A percentile compares a stretch with the other conserved stretches of the same genome.
These are phyloP conservation scores for Candida nitratophila DNA, from an alignment of 805 yeast species.

Conservation along the genomic window DNA sequence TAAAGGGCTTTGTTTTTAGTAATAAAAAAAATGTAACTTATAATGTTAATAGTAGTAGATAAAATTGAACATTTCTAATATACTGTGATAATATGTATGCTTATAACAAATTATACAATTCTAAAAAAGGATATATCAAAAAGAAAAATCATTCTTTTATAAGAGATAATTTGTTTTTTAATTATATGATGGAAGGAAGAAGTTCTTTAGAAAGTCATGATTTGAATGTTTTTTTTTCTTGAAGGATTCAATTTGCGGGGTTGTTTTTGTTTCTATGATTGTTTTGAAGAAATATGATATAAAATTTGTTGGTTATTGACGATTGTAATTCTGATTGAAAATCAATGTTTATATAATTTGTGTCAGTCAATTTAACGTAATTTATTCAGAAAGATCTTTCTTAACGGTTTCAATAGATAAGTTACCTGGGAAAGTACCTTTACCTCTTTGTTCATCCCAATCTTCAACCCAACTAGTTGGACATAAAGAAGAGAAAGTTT, in stretches of 20 bases:
- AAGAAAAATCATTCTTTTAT: too few species aligned
- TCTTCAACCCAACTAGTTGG: conserved; percentile 79
- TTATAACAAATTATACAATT: background rate
- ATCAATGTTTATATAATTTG: background rate
- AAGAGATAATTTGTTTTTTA: too few species aligned
- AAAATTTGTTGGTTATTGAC: too few species aligned
- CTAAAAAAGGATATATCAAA: background rate
- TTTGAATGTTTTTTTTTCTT: background rate
- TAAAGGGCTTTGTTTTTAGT: too few species aligned
- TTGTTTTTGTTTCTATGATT: background rate
- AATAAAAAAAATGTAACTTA: too few species aligned
- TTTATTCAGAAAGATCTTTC: conserved; percentile 3
- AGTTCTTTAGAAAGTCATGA: background rate
- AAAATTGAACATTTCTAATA: background rate
- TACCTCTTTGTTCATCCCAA: conserved; percentile 81
- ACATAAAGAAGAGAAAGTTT: conserved; percentile 81
- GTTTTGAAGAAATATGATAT: too few species aligned
- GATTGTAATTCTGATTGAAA: background rate
- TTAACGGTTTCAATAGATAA: conserved; percentile 27
- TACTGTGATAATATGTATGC: background rate
- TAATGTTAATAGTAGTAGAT: background rate
- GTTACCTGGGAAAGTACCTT: conserved; percentile 34
- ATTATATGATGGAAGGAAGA: too few species aligned
- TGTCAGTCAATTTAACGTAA: background rate
- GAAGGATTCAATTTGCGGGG: background rate